These are phyloP conservation scores for Endoconidiophora laricicola DNA, from an alignment of 2,329 filamentous ascomycete species.

Conservation along the genomic window DNA sequence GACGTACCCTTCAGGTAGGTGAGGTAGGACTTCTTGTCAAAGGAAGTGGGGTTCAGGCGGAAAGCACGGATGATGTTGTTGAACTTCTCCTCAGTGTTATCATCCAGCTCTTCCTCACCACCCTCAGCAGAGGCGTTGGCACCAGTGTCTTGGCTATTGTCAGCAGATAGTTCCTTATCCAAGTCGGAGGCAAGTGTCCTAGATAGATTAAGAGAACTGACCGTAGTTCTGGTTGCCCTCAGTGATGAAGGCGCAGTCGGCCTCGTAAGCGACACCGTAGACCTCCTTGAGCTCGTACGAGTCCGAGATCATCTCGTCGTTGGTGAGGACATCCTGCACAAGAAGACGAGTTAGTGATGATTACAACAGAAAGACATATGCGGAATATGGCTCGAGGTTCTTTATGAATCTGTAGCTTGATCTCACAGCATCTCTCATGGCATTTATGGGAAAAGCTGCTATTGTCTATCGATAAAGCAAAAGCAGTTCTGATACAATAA, in stretches of 20 bases:
- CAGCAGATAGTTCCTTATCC: not conserved
- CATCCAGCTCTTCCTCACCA: constrained; percentile 59
- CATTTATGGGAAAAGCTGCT: too few relatives aligned
- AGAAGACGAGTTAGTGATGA: constrained; percentile 3
- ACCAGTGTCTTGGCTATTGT: constrained; percentile 49
- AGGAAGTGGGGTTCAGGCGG: constrained; percentile 60
- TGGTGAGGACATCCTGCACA: constrained; percentile 66
- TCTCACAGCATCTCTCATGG: too few relatives aligned
- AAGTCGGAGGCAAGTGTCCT: not conserved
- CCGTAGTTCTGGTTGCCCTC: constrained; percentile 58
- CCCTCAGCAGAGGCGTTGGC: constrained; percentile 96
- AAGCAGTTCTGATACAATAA: too few relatives aligned
- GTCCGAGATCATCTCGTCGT: constrained; percentile 94
- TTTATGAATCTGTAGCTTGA: too few relatives aligned
- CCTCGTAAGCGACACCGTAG: constrained; percentile 71
- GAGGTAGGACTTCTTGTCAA: constrained; percentile 81
- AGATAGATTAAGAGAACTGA: constrained; percentile 26
- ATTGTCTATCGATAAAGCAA: too few relatives aligned
- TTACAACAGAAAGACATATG: not conserved
- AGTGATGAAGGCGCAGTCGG: constrained; percentile 79
- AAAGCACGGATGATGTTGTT: constrained; percentile 91
- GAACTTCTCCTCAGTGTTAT: constrained; percentile 42
- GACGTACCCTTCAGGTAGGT: constrained; percentile 65
- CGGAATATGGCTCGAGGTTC: not conserved
- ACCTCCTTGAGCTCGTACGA: constrained; percentile 71